phyloP scores from a whole-genome alignment of 768 basidiomycete species.

The Chalciporus chontae region DNA sequence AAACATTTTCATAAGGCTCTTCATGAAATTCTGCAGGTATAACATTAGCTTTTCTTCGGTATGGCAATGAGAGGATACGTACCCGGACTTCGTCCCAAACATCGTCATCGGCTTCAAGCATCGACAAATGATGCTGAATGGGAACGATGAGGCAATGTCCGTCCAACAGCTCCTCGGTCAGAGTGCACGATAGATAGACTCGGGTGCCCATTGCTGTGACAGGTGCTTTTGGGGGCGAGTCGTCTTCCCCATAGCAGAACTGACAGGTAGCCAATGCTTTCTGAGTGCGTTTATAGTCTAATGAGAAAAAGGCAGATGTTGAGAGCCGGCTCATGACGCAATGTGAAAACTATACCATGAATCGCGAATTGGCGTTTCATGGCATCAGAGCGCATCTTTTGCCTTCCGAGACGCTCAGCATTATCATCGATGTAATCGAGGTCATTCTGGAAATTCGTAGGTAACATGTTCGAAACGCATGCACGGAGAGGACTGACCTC shows the following conservation, averaged over 20 bases:
- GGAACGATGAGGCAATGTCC: slow-evolving; percentile 97
- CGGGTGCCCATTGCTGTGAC: slow-evolving; percentile 89
- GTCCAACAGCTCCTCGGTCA: slow-evolving; percentile 80
- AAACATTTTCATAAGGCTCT: slow-evolving; percentile 94
- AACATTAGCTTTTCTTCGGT: background rate
- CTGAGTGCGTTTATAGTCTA: slow-evolving; percentile 95
- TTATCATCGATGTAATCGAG: slow-evolving; percentile 97
- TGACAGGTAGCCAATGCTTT: slow-evolving; percentile 81
- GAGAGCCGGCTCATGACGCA: slow-evolving; percentile 1
- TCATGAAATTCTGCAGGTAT: slow-evolving; percentile 63
- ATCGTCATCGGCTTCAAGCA: slow-evolving; percentile 93
- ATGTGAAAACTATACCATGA: slow-evolving; percentile 55
- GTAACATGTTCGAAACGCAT: background rate
- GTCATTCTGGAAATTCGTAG: slow-evolving; percentile 52
- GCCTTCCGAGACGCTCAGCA: slow-evolving; percentile 84
- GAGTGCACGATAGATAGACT: slow-evolving; percentile 86
- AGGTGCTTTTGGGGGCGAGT: slow-evolving; percentile 82
- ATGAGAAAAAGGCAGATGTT: background rate
- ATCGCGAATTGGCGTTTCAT: slow-evolving; percentile 98
- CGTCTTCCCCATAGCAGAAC: slow-evolving; percentile 92
- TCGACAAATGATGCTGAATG: slow-evolving; percentile 87
- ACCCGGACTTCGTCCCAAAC: slow-evolving; percentile 97
- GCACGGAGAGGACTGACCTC: slow-evolving; percentile 44
- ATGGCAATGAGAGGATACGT: slow-evolving; percentile 24
- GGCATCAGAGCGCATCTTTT: slow-evolving; percentile 94